phyloP scores from a whole-genome alignment of 306 rosid species.

The Dalbergia cultrata region DNA sequence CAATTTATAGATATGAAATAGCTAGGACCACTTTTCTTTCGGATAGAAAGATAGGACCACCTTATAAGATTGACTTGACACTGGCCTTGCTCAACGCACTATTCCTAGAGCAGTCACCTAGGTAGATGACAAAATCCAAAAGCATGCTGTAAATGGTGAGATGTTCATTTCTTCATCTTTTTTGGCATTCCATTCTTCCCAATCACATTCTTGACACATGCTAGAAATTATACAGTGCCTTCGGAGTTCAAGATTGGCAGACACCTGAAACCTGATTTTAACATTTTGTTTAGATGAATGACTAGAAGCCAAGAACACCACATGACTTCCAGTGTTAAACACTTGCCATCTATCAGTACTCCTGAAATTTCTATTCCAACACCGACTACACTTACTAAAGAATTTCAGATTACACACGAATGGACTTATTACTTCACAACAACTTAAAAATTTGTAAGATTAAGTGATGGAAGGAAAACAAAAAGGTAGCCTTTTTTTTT shows the following conservation, averaged over 20 bases:
- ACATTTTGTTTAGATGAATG: constrained; percentile 25
- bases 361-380: not conserved
- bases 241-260: constrained; percentile 24
- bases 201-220: constrained; percentile 18
- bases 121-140: constrained; percentile 19
- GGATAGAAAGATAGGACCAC: constrained; percentile 18
- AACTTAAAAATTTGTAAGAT: not conserved
- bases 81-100: constrained; percentile 27
- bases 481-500: constrained; percentile 17
- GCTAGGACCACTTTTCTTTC: constrained; percentile 18
- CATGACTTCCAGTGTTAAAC: constrained; percentile 6
- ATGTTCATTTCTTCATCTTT: constrained; percentile 23
- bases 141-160: not conserved
- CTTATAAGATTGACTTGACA: constrained; percentile 26
- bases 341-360: constrained; percentile 31
- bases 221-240: constrained; percentile 9
- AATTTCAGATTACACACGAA: constrained; percentile 20
- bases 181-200: constrained; percentile 21
- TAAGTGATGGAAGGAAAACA: not conserved
- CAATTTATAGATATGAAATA: not conserved
- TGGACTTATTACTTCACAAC: constrained; percentile 12
- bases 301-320: constrained; percentile 3
- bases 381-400: not conserved
- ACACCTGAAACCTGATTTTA: constrained; percentile 12
- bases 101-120: constrained; percentile 30